Base-by-base conservation (phyloP, 805 yeast species). In the Kodamaea sagamina region DNA sequence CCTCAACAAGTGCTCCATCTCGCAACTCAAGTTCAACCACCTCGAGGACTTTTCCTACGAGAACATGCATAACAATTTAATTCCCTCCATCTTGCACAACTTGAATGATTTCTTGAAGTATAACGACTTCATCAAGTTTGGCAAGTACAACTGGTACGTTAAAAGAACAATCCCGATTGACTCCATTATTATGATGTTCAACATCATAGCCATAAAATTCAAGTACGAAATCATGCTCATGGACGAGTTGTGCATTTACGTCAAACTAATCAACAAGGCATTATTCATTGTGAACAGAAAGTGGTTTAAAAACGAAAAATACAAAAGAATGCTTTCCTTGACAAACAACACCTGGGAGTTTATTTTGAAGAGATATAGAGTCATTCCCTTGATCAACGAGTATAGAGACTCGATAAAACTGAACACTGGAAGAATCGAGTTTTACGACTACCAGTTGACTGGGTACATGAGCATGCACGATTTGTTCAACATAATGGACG, bases 81-180 rank as follows among this genome's bases (percentile, higher is more conserved):
- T 80, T 27, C 84, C 85, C 1, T 72, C 81, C 1, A 67, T 80
- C 8, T 53, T 80, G 35, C 84, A 80, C 51, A 78, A 77, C 49
- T 59, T 80, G 48, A 75, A 76, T 50, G 79, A 77, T 46, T 80
- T 79, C 52, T 59, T 77, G 46, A 73, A 75, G 54, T 71, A 75
- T 48, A 74, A 75, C 44, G 76, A 77, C 48, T 76, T 75, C 50
- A 70, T 73, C 44, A 70, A 74, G 39, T 77, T 73, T 54, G 78
- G 78, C 4, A 70, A 73, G 43, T 80, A 67, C 57, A 80, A 79
- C 50, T 80, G 85, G 85, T 80, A 78, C 48, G 68, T 79, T 38
- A 74, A 79, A 52, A 66, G 82, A 35, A 77, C 78, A n/a, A 71
- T 80, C 37, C 86, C 86, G 2, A 65, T 79, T 40, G 84, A 80